phyloP scores from a whole-genome alignment of 73 alveolate genomes.

The Tetrahymena borealis region DNA sequence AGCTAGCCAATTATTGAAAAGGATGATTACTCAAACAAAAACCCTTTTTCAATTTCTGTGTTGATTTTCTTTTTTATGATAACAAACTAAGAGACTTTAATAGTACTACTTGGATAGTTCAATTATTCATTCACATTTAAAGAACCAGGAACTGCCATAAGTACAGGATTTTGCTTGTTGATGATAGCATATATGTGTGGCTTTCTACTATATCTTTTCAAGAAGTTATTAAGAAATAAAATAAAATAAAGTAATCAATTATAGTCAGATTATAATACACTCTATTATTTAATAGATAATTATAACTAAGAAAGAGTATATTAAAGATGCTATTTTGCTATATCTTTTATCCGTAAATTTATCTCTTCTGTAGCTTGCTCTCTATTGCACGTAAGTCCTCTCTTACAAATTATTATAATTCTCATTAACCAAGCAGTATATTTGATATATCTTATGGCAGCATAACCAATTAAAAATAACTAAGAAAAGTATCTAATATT shows the following conservation, averaged over 20 bases:
- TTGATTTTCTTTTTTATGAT: not conserved
- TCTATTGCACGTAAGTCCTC: not conserved
- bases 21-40: not conserved
- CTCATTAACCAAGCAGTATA: not conserved
- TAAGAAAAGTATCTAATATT: not conserved
- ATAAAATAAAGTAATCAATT: not conserved
- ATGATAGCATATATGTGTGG: not conserved
- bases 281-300: not conserved
- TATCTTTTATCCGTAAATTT: not conserved
- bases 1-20: not conserved
- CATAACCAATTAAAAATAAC: not conserved
- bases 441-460: not conserved
- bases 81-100: not conserved
- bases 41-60: not conserved
- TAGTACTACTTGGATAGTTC: not conserved
- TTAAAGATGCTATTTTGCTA: not conserved
- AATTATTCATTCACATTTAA: not conserved
- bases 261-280: not conserved
- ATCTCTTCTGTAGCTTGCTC: not conserved
- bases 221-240: not conserved
- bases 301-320: not conserved
- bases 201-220: not conserved
- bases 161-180: not conserved
- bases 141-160: not conserved
- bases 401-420: not conserved